These are phyloP conservation scores for Tulasnella sp. DNA, from an alignment of 768 basidiomycete species.

Conservation along the genomic window DNA sequence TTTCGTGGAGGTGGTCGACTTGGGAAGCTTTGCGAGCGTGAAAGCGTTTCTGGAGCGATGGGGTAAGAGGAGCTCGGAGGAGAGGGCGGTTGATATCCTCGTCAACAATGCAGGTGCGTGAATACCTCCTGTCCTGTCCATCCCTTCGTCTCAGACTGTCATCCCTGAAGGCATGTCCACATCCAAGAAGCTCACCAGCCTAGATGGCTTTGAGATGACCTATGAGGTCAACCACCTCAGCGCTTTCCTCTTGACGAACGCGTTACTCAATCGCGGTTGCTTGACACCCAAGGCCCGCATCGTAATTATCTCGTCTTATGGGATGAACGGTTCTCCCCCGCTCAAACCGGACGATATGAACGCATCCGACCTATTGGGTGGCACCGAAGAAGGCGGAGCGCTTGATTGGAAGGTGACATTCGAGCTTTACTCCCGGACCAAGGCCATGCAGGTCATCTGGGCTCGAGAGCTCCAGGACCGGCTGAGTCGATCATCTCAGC, in stretches of 20 bases:
- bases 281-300: constrained; percentile 9
- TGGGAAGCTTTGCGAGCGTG: constrained; percentile 5
- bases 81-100: constrained; percentile 6
- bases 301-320: neutral
- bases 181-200: constrained; percentile 5
- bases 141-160: too few species aligned
- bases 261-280: constrained; percentile 1
- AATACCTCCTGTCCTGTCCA: neutral
- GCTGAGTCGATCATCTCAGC: neutral
- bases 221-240: neutral
- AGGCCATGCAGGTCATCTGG: constrained; percentile 1
- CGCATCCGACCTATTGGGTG: constrained; percentile 1
- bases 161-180: neutral
- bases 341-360: neutral
- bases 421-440: constrained; percentile 3
- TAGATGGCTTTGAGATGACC: constrained; percentile 5
- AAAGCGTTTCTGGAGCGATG: constrained; percentile 1
- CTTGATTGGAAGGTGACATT: neutral
- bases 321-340: neutral
- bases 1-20: constrained; percentile 11
- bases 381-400: neutral
- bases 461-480: constrained; percentile 1
- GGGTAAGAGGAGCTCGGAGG: neutral
- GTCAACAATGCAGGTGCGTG: constrained; percentile 11
- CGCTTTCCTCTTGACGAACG: constrained; percentile 2